Percentiles rank a stretch among this genome's conserved stretches.
Evolutionary conservation across 106 monocot genomes (phyloP).

Genomic region (Alisma plantagoaquatica): DNA sequence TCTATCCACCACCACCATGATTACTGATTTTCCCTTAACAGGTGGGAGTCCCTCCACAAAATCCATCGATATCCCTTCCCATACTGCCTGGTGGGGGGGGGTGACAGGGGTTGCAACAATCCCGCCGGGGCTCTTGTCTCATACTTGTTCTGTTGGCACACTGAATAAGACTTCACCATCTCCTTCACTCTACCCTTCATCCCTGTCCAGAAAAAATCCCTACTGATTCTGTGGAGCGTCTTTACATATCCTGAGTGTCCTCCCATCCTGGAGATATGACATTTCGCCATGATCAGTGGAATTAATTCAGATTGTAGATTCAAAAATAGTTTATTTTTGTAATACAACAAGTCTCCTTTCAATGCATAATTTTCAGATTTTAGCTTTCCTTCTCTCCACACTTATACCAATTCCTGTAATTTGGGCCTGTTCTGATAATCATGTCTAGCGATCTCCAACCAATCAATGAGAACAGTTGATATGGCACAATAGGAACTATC

Average conservation of each 20-base stretch:
- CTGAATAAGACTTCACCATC: background rate
- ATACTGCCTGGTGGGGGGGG: background rate
- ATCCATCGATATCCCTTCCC: background rate
- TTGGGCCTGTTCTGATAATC: no score
- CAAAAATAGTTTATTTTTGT: background rate
- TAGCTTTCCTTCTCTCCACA: background rate
- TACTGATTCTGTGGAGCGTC: no score
- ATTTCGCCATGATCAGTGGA: background rate
- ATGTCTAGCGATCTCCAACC: no score
- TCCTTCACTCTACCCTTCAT: background rate
- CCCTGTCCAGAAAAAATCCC: background rate
- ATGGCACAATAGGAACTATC: no score
- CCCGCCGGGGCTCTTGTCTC: background rate
- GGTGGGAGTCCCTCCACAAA: background rate
- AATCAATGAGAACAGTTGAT: no score
- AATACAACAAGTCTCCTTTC: background rate
- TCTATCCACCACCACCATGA: no score
- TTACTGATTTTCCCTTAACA: no score
- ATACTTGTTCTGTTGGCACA: background rate
- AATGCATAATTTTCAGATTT: background rate
- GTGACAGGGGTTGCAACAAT: background rate
- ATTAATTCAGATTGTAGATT: background rate
- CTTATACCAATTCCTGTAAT: background rate
- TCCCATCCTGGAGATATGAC: background rate
- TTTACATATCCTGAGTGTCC: background rate